These are phyloP conservation scores for Lipomyces oligophaga DNA, from an alignment of 805 yeast genomes.

Conservation along the genomic window DNA sequence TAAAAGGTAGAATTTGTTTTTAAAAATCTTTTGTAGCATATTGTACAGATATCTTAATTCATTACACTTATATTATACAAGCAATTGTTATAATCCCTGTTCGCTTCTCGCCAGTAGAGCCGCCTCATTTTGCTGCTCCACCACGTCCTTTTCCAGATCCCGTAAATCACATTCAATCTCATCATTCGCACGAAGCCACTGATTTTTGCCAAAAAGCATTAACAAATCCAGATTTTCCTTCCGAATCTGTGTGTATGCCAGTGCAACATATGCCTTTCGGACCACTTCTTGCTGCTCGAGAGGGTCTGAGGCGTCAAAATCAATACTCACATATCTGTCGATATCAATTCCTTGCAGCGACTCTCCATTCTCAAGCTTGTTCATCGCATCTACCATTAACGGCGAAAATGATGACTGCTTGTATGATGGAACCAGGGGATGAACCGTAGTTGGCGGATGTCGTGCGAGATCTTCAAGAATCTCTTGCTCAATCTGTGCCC, in stretches of 20 bases:
- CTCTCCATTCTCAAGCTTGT: constrained; percentile 4
- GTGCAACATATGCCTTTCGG: constrained; percentile 30
- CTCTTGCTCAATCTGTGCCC: constrained; percentile 11
- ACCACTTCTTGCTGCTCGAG: constrained; percentile 17
- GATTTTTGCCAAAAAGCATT: constrained; percentile 33
- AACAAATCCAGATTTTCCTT: constrained; percentile 33
- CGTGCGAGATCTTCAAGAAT: constrained; percentile 16
- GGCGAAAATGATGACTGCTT: constrained; percentile 6
- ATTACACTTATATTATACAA: neutral
- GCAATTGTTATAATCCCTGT: neutral
- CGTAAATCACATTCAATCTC: constrained; percentile 30
- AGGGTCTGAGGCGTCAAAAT: constrained; percentile 25
- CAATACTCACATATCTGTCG: constrained; percentile 30
- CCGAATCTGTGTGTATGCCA: constrained; percentile 32
- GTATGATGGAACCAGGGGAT: constrained; percentile 11
- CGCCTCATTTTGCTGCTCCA: constrained; percentile 21
- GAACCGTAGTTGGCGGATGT: constrained; percentile 17
- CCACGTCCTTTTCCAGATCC: constrained; percentile 28
- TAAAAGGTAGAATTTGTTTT: too few species aligned
- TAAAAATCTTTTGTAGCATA: neutral
- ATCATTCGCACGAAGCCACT: constrained; percentile 36
- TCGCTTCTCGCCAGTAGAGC: constrained; percentile 14
- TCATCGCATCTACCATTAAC: constrained; percentile 12
- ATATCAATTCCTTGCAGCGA: constrained; percentile 30
- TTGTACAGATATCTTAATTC: neutral